phyloP scores from a whole-genome alignment of 495 filamentous ascomycete genomes.

The Talaromyces adpressus region DNA sequence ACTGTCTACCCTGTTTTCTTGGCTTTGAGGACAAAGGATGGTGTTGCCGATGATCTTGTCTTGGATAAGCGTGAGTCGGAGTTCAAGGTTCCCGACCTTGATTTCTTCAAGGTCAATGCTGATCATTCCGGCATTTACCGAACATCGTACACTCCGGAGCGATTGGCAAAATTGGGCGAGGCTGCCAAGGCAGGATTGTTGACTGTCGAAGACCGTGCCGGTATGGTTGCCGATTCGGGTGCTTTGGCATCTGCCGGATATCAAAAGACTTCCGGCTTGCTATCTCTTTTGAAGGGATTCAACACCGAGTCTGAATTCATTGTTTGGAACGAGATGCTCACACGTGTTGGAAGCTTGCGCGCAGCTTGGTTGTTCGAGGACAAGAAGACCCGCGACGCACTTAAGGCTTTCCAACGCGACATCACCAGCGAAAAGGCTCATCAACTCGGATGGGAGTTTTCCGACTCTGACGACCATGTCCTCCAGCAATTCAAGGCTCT shows the following conservation, averaged over 20 bases:
- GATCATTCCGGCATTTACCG: conserved; percentile 61
- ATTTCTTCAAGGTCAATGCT: conserved; percentile 65
- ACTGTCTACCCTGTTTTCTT: conserved; percentile 61
- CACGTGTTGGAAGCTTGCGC: conserved; percentile 66
- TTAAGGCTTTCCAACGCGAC: conserved; percentile 74
- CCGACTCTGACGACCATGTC: conserved; percentile 75
- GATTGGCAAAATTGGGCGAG: conserved; percentile 56
- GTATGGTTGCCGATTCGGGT: conserved; percentile 93
- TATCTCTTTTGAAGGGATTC: conserved; percentile 81
- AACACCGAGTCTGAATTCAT: conserved; percentile 79
- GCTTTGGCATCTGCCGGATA: conserved; percentile 86
- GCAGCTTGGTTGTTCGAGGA: conserved; percentile 88
- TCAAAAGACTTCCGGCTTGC: conserved; percentile 82
- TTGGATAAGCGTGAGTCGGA: conserved; percentile 67
- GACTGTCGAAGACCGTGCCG: conserved; percentile 86
- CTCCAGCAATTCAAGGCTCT: conserved; percentile 75
- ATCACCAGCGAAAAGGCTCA: conserved; percentile 73
- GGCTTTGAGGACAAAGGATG: conserved; percentile 51
- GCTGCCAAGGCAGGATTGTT: conserved; percentile 82
- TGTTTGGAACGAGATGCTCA: conserved; percentile 88
- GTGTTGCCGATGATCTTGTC: conserved; percentile 51
- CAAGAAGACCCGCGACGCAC: conserved; percentile 57
- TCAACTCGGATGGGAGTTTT: conserved; percentile 81
- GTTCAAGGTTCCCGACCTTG: conserved; percentile 55
- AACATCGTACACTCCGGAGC: conserved; percentile 54